Conservation (phyloP, 257 asterid species). For the Primulina eburnea region DNA sequence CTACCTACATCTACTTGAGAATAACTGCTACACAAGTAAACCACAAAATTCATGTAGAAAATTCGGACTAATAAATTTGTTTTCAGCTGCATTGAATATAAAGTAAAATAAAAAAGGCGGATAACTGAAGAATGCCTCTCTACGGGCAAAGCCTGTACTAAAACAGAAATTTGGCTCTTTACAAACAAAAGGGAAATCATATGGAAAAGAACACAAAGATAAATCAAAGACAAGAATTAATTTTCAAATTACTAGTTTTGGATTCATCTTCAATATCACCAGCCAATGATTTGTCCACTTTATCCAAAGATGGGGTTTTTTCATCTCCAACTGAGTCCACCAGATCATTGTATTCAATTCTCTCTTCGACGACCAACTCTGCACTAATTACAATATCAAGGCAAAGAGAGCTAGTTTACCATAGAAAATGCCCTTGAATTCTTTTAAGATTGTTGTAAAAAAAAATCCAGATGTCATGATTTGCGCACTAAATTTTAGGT, state of each 20-base stretch:
- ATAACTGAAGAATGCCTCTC: not conserved
- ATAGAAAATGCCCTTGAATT: slow-evolving; percentile 1
- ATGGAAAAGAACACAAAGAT: not conserved
- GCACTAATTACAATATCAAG: slow-evolving; percentile 55
- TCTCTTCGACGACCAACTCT: slow-evolving; percentile 74
- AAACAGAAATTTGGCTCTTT: not conserved
- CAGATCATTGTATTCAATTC: slow-evolving; percentile 85
- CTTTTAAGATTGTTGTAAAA: not conserved
- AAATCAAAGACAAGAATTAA: slow-evolving; percentile 13
- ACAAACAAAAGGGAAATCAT: not conserved
- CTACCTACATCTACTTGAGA: not conserved
- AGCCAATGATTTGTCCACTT: slow-evolving; percentile 23
- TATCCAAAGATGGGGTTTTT: slow-evolving; percentile 33
- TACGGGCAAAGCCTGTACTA: not conserved
- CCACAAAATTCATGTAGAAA: not conserved
- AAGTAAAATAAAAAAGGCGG: too few relatives aligned
- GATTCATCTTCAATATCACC: slow-evolving; percentile 33
- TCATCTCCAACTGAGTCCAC: slow-evolving; percentile 48
- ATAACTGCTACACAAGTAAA: too few relatives aligned
- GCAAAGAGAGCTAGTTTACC: slow-evolving; percentile 1
- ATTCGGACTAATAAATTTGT: not conserved
- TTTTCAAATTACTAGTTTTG: slow-evolving; percentile 39
- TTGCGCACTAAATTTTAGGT: too few relatives aligned
- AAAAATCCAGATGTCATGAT: slow-evolving; percentile 2
- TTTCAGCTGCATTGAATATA: not conserved